A percentile compares a stretch with the other conserved stretches of the same genome.
Conservation (phyloP, 257 asterid species). For the Scutellaria minor region DNA sequence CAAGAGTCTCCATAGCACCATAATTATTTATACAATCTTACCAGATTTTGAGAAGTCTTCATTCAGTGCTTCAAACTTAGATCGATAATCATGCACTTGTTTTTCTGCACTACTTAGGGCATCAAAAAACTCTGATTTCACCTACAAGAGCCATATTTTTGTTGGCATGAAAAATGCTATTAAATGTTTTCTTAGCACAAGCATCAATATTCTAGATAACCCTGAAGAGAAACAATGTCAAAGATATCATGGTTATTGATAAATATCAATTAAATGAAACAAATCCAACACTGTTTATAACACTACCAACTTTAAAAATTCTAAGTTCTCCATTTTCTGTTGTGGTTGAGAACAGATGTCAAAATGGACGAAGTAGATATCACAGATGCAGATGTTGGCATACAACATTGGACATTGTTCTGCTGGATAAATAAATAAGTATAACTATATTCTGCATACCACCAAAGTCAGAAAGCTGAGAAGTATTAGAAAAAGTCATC, state of each 20-base stretch:
- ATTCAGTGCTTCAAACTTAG: conserved; percentile 66
- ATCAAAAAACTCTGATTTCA: conserved; percentile 87
- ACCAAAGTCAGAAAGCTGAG: neutral
- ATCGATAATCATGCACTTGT: conserved; percentile 69
- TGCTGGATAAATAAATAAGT: neutral
- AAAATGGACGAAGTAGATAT: neutral
- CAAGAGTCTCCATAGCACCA: conserved; percentile 14
- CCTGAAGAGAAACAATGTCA: conserved; percentile 19
- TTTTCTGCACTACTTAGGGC: conserved; percentile 97
- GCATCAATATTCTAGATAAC: conserved; percentile 8
- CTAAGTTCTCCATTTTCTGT: neutral
- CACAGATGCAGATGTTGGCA: neutral
- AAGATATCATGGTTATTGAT: conserved; percentile 18
- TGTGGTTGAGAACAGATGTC: neutral
- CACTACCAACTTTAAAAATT: conserved; percentile 12
- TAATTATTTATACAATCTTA: conserved; percentile 40
- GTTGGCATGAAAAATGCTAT: conserved; percentile 21
- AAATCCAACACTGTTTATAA: conserved; percentile 25
- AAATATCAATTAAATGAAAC: conserved; percentile 32
- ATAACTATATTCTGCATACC: neutral
- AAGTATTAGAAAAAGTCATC: conserved; percentile 2
- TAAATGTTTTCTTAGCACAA: conserved; percentile 11
- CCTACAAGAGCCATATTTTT: conserved; percentile 51
- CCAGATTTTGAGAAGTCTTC: conserved; percentile 74
- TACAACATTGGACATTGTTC: neutral